A percentile compares a stretch with the other conserved stretches of the same genome.
Evolutionary conservation across 192 early-diverging fungal genomes (phyloP).

Genomic region (Coemansia sp.): DNA sequence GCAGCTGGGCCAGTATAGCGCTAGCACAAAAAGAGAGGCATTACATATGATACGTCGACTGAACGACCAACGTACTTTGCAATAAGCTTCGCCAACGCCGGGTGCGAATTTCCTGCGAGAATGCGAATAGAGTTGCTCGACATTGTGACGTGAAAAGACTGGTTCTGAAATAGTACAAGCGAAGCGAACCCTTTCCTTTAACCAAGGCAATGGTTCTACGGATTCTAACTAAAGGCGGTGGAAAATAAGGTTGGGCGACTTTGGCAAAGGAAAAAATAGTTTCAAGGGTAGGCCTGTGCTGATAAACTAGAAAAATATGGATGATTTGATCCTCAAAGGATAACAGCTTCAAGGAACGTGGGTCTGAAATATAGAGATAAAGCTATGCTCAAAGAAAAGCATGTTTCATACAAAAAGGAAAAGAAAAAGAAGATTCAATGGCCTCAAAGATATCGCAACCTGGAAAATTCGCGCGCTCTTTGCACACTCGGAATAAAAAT

Average conservation of each 20-base stretch:
- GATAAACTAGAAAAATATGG: not conserved
- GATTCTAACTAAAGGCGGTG: not conserved
- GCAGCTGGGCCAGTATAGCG: too few relatives aligned
- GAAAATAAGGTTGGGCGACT: not conserved
- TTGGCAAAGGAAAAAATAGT: constrained; percentile 3
- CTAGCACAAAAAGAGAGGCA: too few relatives aligned
- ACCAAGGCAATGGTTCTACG: too few relatives aligned
- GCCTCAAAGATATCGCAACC: too few relatives aligned
- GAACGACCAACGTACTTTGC: constrained; percentile 68
- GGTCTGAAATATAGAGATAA: not conserved
- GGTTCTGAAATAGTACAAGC: constrained; percentile 4
- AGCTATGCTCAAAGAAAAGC: too few relatives aligned
- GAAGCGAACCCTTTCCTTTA: not conserved
- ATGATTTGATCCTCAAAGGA: too few relatives aligned
- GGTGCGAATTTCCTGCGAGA: constrained; percentile 94
- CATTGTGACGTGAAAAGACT: constrained; percentile 43
- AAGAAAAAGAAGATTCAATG: too few relatives aligned
- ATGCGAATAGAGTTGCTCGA: constrained; percentile 94
- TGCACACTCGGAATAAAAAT: not conserved
- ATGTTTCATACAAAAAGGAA: too few relatives aligned
- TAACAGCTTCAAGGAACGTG: too few relatives aligned
- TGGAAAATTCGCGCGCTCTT: constrained; percentile 4
- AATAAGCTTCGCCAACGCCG: constrained; percentile 85
- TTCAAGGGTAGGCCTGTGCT: constrained; percentile 3
- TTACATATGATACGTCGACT: not conserved